Conservation (phyloP, 768 basidiomycete genomes). For the Tricholoma terreum region DNA sequence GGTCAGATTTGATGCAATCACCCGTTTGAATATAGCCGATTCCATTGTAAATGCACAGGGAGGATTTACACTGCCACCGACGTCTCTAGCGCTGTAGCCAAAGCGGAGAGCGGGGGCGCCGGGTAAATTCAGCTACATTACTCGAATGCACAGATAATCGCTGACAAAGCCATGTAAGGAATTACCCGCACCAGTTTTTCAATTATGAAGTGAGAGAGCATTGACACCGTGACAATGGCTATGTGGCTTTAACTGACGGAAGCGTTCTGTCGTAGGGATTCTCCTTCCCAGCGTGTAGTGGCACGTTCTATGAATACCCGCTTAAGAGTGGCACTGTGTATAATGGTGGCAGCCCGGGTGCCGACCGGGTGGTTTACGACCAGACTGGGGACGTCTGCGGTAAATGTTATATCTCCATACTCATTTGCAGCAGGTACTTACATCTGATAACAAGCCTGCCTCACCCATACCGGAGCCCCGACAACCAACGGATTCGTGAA, state of each 20-base stretch:
- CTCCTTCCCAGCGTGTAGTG: constrained; percentile 20
- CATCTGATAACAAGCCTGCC: constrained; percentile 17
- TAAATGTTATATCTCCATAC: constrained; percentile 9
- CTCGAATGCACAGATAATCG: neutral
- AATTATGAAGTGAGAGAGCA: constrained; percentile 21
- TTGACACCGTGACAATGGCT: neutral
- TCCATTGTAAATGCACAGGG: neutral
- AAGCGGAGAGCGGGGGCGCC: constrained; percentile 20
- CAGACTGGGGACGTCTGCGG: constrained; percentile 21
- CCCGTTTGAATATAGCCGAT: neutral
- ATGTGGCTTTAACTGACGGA: neutral
- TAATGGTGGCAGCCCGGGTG: constrained; percentile 24
- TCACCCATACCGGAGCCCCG: constrained; percentile 27
- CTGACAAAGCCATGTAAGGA: constrained; percentile 8
- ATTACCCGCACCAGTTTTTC: constrained; percentile 25
- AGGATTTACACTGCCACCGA: constrained; percentile 15
- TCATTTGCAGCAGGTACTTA: neutral
- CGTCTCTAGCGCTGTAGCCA: constrained; percentile 16
- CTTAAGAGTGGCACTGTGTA: constrained; percentile 20
- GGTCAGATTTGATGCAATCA: constrained; percentile 9
- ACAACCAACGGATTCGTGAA: constrained; percentile 23
- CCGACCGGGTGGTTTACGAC: constrained; percentile 31
- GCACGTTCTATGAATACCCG: constrained; percentile 26
- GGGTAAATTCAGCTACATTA: constrained; percentile 7
- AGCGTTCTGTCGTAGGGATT: constrained; percentile 18